Evolutionary conservation across 768 basidiomycete genomes (phyloP).

Genomic region (Naematelia aurantialba): DNA sequence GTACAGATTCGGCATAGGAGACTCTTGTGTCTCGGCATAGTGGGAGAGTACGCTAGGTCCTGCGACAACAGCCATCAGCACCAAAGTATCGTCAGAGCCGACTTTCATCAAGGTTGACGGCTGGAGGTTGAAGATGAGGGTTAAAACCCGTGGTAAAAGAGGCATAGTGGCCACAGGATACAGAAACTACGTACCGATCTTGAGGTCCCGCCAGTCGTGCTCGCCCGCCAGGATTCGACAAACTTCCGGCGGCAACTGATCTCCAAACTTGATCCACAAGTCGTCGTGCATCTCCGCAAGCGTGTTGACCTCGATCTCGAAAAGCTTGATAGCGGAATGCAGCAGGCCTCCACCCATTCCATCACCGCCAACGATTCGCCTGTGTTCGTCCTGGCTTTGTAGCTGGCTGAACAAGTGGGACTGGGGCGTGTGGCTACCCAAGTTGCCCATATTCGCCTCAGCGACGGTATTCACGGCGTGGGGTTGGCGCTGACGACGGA

Average conservation of each 20-base stretch:
- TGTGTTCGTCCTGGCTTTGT: slow-evolving; percentile 1
- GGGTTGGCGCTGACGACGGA: slow-evolving; percentile 1
- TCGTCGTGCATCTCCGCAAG: slow-evolving; percentile 34
- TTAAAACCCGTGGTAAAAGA: neutral
- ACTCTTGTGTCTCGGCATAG: neutral
- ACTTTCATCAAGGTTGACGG: neutral
- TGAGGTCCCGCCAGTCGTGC: slow-evolving; percentile 28
- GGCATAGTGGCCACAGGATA: slow-evolving; percentile 5
- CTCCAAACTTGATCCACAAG: slow-evolving; percentile 30
- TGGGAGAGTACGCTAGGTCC: slow-evolving; percentile 1
- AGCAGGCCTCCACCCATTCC: slow-evolving; percentile 30
- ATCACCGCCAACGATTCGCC: slow-evolving; percentile 31
- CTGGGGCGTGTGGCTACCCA: no score
- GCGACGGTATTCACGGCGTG: neutral
- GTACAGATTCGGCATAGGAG: no score
- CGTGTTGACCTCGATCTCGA: slow-evolving; percentile 43
- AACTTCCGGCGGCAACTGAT: slow-evolving; percentile 35
- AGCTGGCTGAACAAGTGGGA: no score
- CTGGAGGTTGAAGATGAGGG: neutral
- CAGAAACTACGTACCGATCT: slow-evolving; percentile 16
- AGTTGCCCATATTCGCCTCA: no score
- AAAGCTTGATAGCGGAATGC: slow-evolving; percentile 24
- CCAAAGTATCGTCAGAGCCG: neutral
- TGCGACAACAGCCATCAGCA: slow-evolving; percentile 11
- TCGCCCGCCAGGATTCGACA: slow-evolving; percentile 35